Evolutionary conservation across 768 basidiomycete genomes (phyloP).

Genomic region (Coprinellus aureogranulatus): DNA sequence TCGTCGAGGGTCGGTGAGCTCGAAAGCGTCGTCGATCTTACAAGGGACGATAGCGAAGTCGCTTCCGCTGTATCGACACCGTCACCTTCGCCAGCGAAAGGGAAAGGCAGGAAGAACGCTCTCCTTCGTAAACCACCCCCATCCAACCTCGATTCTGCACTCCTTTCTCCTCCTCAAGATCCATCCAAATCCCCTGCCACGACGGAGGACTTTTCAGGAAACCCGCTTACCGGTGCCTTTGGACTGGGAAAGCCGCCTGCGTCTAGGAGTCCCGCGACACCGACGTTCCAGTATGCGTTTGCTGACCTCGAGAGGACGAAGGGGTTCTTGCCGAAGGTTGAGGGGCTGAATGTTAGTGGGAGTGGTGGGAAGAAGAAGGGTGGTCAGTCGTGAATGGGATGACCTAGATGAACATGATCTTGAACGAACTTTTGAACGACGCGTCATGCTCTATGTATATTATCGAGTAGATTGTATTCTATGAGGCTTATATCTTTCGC

Average conservation of each 20-base stretch:
- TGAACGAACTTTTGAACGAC: too few relatives aligned
- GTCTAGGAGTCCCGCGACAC: neutral
- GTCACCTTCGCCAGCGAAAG: too few relatives aligned
- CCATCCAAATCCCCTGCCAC: neutral
- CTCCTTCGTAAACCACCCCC: neutral
- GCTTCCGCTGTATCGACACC: too few relatives aligned
- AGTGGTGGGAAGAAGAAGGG: neutral
- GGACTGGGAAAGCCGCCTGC: neutral
- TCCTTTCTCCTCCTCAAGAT: neutral
- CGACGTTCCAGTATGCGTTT: conserved; percentile 1
- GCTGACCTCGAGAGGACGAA: neutral
- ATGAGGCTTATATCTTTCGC: too few relatives aligned
- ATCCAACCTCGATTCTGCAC: neutral
- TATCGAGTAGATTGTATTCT: too few relatives aligned
- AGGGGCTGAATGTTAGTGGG: neutral
- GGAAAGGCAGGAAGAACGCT: too few relatives aligned
- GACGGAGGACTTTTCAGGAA: neutral
- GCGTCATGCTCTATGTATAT: too few relatives aligned
- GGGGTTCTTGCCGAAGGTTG: neutral
- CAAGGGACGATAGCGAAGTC: too few relatives aligned
- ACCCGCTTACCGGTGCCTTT: conserved; percentile 5
- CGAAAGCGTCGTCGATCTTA: too few relatives aligned
- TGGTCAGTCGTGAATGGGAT: too few relatives aligned
- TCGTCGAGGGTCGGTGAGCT: too few relatives aligned
- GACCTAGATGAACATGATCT: too few relatives aligned